Evolutionary conservation across 495 filamentous ascomycete species (phyloP), one percentile per base, ranked within the genome.

Genomic region (Penicillium ucsense): DNA sequence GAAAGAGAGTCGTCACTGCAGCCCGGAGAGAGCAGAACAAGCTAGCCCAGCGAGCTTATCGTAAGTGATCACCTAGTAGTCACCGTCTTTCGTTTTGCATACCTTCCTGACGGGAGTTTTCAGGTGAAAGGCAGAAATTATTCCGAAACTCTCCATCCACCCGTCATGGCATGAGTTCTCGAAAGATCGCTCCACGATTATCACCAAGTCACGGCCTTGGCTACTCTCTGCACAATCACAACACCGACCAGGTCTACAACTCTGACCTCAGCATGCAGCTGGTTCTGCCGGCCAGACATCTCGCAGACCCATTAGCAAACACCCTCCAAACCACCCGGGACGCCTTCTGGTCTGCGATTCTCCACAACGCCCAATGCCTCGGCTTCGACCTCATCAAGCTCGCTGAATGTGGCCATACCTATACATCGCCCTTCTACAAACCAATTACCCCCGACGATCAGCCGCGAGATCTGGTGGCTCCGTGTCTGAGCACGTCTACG

Each of bases 351-450:
- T 32, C 48, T 27, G 67, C 67, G 5, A 59, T 58, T 6, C 41
- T 70, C 8, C 48, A 54, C 12, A 75, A 75, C 43, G 71, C 71
- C 3, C 48, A 53, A 38, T 41, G 39, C 5, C 28, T 41, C 4
- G 39, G 39, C 39, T 41, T 41, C 31, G 39, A 41, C 11, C 28
- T 41, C 8, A 5, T 3, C 6, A 41, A 41, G 39, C 39, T 41
- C 11, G 39, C 39, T 10, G 28, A 31, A 31, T 41, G 39, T 30
- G 31, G 28, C 31, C 5, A 8, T 10, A 1, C 39, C 28, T 41
- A 41, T 30, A 41, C 31, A 10, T 41, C 39, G 3, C 39, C 39
- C 0, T 41, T 41, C 27, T 41, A 31, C 28, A 41, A n/a, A 10
- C 6, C 39, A 8, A 41, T 41, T 10, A 31, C 39, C 9, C 5